A percentile compares a stretch with the other conserved stretches of the same genome.
Evolutionary conservation across 139 green algal genomes (phyloP).

Genomic region (Deuterostichococcus epilithicus): DNA sequence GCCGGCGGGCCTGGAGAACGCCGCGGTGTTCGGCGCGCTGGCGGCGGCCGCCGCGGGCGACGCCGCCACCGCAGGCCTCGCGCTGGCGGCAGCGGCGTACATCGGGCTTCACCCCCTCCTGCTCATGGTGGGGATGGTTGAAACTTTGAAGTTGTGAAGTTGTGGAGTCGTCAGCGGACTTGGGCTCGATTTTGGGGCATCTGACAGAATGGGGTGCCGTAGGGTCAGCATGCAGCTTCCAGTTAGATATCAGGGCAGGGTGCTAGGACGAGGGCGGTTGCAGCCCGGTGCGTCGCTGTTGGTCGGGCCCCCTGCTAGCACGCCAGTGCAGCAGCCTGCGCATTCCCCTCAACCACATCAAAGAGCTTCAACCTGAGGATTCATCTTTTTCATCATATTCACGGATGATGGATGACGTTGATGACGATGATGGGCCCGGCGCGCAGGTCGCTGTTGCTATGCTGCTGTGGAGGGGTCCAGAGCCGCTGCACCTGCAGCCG

Average conservation of each 20-base stretch:
- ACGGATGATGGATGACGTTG: background rate
- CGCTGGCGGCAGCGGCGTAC: background rate
- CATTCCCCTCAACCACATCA: background rate
- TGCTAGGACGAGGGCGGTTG: no score
- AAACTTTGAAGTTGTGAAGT: background rate
- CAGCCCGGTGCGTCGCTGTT: no score
- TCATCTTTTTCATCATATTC: background rate
- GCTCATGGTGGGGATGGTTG: background rate
- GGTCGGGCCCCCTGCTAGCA: no score
- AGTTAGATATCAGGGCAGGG: no score
- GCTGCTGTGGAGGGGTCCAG: background rate
- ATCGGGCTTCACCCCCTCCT: background rate
- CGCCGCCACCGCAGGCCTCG: background rate
- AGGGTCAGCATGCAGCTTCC: no score
- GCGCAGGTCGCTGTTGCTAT: background rate
- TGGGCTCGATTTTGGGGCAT: background rate
- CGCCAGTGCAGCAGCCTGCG: background rate
- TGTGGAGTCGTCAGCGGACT: background rate
- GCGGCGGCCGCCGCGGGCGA: background rate
- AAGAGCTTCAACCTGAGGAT: background rate
- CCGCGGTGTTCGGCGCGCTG: background rate
- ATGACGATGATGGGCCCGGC: background rate
- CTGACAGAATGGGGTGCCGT: background rate
- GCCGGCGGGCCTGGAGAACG: background rate
- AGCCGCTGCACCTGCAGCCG: background rate